Evolutionary conservation across 805 yeast genomes (phyloP), one percentile per base, ranked within the genome.

Genomic region (Komagataella kurtzmanii): DNA sequence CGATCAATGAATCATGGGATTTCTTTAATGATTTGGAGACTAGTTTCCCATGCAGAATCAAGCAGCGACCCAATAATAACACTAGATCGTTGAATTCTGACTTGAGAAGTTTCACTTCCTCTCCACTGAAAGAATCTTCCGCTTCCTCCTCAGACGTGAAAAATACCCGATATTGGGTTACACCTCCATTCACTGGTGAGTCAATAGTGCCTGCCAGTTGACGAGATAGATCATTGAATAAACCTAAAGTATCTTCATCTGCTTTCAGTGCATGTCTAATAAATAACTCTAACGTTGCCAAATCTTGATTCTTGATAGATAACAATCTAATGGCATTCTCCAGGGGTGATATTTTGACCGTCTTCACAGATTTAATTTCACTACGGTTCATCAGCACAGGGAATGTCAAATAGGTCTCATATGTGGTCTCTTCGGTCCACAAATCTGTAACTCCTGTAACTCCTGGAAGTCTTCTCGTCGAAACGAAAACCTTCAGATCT

Each of bases 161-260:
- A 62, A 88, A 87, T 2, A 76, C 76, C 52, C 90, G 74, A 66
- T 85, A 88, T 61, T 85, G 88, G 2, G 88, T 86, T 56, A 88
- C 86, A 53, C 97, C 97, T 43, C 97, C 97, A 62, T 88, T 88
- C 5, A 88, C 91, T 3, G 96, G 96, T 0, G 96, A 80, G 62
- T 88, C 95, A 51, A 89, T 90, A 0, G 96, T 86, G 46, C 96
- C 96, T 2, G 88, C 77, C 52, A 83, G 68, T 59, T 79, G 80
- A 64, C 91, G 72, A 5, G 90, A 81, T 54, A 85, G 67, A 60
- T 81, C 88, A 56, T 76, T 75, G 62, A 82, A 81, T 24, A 76
- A 63, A 0, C 80, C 66, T 40, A 60, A 56, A 49, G 65, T 69
- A 49, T 74, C 78, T 24, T 79, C 81, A 19, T 17, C 46, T 56